Evolutionary conservation across 2,329 filamentous ascomycete species (phyloP), one percentile per base, ranked within the genome.

Genomic region (Pyricularia sp.): DNA sequence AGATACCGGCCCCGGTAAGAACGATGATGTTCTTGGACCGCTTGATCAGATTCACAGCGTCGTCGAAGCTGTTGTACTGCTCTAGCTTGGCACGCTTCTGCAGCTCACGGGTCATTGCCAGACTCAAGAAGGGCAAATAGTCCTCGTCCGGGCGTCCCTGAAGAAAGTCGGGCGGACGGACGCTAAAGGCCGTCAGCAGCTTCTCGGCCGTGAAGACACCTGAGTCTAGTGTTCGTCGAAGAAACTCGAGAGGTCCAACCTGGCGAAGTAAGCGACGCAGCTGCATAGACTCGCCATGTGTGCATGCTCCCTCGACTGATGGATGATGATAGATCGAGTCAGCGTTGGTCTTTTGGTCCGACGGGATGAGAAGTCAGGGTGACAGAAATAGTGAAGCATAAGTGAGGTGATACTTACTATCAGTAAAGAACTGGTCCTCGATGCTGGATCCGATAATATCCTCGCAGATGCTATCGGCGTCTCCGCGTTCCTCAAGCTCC

Each of bases 1-100:
- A 97, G 73, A 99, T 98, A 73, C 95, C 95, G 23, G 95, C 95
- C 67, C 95, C 95, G 0, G 95, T 98, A 73, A 99, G 87, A 72
- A 98, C 91, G 75, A 99, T 88, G 77, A 99, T 94, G 78, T 97
- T 97, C 73, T 87, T 87, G 69, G 90, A 88, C 70, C 86, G 85
- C 73, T 87, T 84, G 63, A 99, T 85, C 67, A 99, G 83, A 17
- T 84, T 80, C 10, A 95, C 93, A 4, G 92, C 95, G 79, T 99
- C 93, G 72, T 96, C 91, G 68, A 98, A 84, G 0, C 90, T 89
- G 81, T 97, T 97, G 84, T 92, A 94, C 71, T 90, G 83, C 26
- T 83, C 77, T 67, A 98, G 83, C 78, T 97, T 97, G 72, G 88
- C 87, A 66, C 94, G 89, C 79, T 92, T 95, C 68, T 87, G 87